Base-by-base conservation (phyloP, 2,329 filamentous ascomycete species). In the Colletotrichum brevisporum region DNA sequence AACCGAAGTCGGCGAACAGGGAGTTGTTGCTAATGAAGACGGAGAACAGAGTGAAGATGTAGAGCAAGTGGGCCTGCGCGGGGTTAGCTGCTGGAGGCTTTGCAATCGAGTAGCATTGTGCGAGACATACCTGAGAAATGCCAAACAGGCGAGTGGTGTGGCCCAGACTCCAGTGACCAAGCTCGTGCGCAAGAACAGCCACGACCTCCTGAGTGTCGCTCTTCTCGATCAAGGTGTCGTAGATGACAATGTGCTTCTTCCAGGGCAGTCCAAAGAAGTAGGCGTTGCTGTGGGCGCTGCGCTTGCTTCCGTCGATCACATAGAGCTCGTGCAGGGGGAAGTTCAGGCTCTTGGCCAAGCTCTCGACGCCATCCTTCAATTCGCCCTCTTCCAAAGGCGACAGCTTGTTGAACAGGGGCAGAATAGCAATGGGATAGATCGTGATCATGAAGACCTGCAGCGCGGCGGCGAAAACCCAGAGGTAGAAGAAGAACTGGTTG, bases 241-340 rank as follows among this genome's bases (percentile, higher is more conserved):
- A 99, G 78, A 99, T 97, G 77, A 99, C 96, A 84, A 99, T 99
- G 85, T 98, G 97, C 89, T 98, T 98, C 89, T 98, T 98, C 95
- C 95, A 99, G 50, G 96, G 96, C 64, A 99, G 89, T 70, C 96
- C 96, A 76, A 97, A 98, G 84, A 99, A 99, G 83, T 97, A 96
- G 41, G 94, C 94, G 79, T 97, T 97, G 81, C 92, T 94, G 83
- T 97, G 94, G 39, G 93, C 92, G 78, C 91, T 94, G 76, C 94
- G 88, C 85, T 95, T 96, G 84, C 92, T 94, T 68, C 94, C 94
- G 77, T 97, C 94, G 76, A 99, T 99, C 76, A 98, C 95, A 78
- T 97, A 94, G 52, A 99, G 88, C 78, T 98, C 94, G 71, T 92
- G 90, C 36, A 99, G 91, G 2, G 96, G 96, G 82, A 99, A 99